Evolutionary conservation across 208 protist species (phyloP), one percentile per base, ranked within the genome.

Genomic region (Leishmania mexicana): DNA sequence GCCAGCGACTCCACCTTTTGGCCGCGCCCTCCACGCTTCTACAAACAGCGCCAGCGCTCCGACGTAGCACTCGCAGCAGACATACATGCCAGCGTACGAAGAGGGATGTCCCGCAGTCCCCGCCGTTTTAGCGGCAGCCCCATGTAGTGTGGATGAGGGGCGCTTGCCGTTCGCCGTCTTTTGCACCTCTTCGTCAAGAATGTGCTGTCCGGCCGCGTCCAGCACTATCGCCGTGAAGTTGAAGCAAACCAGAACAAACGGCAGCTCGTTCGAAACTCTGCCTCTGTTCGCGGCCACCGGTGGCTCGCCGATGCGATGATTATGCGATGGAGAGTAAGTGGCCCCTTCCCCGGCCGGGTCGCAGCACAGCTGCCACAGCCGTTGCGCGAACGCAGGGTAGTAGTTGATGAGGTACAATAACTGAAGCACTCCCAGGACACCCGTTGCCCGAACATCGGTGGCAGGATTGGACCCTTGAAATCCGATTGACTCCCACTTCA

Each of bases 381-480:
- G 80, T 19, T 84, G 80, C 1, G 86, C 74, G 24, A 97, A 87
- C 4, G 54, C 72, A 2, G 86, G 87, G 80, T 95, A 95, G 86
- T 93, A 91, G 72, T 94, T 88, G 75, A 95, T 35, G 17, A 97
- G 62, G 83, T 93, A 97, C 15, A 96, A 80, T 40, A 90, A 31
- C 79, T 93, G 88, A 10, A 97, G 77, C n/a, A 96, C 85, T 28
- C 91, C 92, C 24, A 95, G 80, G 31, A 97, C 58, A 53, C 94
- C 94, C 11, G 92, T 94, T 31, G 87, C 89, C 35, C 94, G 94
- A 47, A 96, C 84, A 68, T 97, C 94, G 13, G 94, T 97, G 7
- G 91, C 90, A 19, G 94, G 94, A 77, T 97, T 90, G 60, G 68
- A 79, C 35, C 94, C 94, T 73, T 97, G 94, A 78, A 97, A 97